phyloP scores from a whole-genome alignment of 306 rosid genomes.

The Fragaria iinumae region DNA sequence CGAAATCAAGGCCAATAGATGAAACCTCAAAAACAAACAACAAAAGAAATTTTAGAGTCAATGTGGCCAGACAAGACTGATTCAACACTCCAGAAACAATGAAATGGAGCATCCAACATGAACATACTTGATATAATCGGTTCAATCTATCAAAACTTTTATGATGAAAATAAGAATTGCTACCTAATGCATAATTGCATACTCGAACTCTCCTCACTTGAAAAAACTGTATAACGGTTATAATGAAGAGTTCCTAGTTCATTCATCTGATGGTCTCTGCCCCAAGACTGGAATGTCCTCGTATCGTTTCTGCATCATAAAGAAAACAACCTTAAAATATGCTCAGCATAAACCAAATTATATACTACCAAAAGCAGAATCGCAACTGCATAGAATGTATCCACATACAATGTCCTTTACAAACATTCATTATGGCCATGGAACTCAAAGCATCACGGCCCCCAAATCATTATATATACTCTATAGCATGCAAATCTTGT shows the following conservation, averaged over 20 bases:
- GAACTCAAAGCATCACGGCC: too few species aligned
- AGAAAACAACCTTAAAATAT: neutral
- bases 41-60: neutral
- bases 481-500: neutral
- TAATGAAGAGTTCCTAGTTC: conserved; percentile 13
- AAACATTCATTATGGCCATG: too few species aligned
- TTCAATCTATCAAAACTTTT: conserved; percentile 23
- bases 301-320: conserved; percentile 45
- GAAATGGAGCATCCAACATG: too few species aligned
- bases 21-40: neutral
- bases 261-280: conserved; percentile 51
- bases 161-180: conserved; percentile 48
- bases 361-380: neutral
- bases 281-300: conserved; percentile 58
- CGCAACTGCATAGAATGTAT: neutral
- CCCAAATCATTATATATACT: too few species aligned
- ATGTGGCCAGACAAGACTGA: neutral
- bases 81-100: too few species aligned
- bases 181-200: conserved; percentile 31
- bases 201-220: conserved; percentile 28
- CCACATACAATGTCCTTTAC: neutral
- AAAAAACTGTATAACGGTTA: conserved; percentile 8
- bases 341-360: neutral
- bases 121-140: neutral
- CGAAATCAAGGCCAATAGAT: neutral